Percentiles rank a stretch among this genome's conserved stretches.
phyloP scores from a whole-genome alignment of 108 stramenopile species.

The Nitzschia sp. region DNA sequence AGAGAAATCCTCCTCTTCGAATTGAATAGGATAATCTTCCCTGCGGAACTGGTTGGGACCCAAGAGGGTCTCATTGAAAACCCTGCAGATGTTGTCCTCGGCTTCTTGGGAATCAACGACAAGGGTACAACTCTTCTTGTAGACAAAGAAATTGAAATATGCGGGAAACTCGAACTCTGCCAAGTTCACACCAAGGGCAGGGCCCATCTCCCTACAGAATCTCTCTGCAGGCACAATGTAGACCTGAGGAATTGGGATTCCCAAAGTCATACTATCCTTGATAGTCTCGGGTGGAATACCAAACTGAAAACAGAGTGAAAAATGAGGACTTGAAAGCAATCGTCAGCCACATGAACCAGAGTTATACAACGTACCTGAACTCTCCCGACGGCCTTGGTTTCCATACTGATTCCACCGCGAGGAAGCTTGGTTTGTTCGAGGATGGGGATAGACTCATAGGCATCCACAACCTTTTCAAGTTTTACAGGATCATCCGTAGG shows the following conservation, averaged over 20 bases:
- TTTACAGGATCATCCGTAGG: conserved; percentile 4
- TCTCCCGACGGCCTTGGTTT: conserved; percentile 73
- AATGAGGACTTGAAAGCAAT: not conserved
- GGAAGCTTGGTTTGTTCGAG: conserved; percentile 73
- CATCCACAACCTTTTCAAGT: conserved; percentile 18
- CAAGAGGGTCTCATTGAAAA: conserved; percentile 82
- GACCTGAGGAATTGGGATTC: conserved; percentile 75
- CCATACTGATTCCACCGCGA: conserved; percentile 76
- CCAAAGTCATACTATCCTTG: conserved; percentile 91
- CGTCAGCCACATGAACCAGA: not conserved
- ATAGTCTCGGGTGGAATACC: conserved; percentile 96
- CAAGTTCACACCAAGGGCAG: conserved; percentile 88
- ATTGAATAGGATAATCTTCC: conserved; percentile 46
- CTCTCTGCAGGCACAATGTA: conserved; percentile 92
- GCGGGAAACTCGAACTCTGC: conserved; percentile 97
- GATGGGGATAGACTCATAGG: conserved; percentile 65
- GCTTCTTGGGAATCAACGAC: conserved; percentile 82
- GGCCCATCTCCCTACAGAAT: conserved; percentile 88
- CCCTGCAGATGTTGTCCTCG: conserved; percentile 77
- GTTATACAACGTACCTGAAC: conserved; percentile 58
- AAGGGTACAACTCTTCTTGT: conserved; percentile 79
- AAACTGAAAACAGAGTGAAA: conserved; percentile 49
- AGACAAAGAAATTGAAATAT: conserved; percentile 93
- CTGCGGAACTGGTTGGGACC: conserved; percentile 76
- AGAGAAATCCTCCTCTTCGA: conserved; percentile 81